A percentile compares a stretch with the other conserved stretches of the same genome.
Evolutionary conservation across 805 yeast species (phyloP).

Genomic region (Candida palmyrensis): DNA sequence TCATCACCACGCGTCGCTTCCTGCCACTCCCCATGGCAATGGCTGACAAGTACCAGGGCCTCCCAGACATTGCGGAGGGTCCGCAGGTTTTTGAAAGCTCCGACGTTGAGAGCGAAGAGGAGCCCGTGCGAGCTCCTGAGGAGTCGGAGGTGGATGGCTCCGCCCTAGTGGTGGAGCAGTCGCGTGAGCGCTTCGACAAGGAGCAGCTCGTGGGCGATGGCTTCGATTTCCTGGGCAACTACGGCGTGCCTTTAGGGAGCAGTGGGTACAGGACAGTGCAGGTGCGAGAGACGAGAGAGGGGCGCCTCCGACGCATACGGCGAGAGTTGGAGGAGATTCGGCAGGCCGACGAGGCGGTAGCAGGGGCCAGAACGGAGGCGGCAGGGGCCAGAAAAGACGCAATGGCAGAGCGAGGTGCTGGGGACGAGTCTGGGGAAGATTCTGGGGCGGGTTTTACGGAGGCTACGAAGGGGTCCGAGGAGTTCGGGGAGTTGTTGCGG

Average conservation of each 20-base stretch:
- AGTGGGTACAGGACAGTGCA: constrained; percentile 19
- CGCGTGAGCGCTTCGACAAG: constrained; percentile 19
- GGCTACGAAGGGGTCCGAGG: background rate
- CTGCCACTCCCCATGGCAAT: too few species aligned
- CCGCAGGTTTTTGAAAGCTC: constrained; percentile 42
- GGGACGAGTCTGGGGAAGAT: constrained; percentile 12
- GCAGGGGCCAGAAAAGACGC: too few species aligned
- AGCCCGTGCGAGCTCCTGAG: constrained; percentile 3
- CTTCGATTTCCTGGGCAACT: constrained; percentile 35
- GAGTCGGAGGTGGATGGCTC: constrained; percentile 13
- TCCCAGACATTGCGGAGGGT: constrained; percentile 17
- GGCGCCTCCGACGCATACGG: constrained; percentile 32
- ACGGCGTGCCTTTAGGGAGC: constrained; percentile 14
- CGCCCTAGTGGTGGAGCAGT: constrained; percentile 9
- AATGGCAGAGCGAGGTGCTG: too few species aligned
- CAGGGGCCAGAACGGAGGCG: too few species aligned
- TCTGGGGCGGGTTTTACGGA: background rate
- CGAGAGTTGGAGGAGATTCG: constrained; percentile 38
- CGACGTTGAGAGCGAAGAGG: constrained; percentile 19
- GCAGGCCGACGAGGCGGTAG: too few species aligned
- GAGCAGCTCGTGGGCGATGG: constrained; percentile 17
- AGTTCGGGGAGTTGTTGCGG: constrained; percentile 6
- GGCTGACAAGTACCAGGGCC: constrained; percentile 9
- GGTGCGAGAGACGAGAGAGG: constrained; percentile 32
- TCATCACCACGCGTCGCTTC: too few species aligned